A percentile compares a stretch with the other conserved stretches of the same genome.
These are phyloP conservation scores for Heterobasidion irregulare DNA, from an alignment of 1,284 basidiomycete species.

Conservation along the genomic window DNA sequence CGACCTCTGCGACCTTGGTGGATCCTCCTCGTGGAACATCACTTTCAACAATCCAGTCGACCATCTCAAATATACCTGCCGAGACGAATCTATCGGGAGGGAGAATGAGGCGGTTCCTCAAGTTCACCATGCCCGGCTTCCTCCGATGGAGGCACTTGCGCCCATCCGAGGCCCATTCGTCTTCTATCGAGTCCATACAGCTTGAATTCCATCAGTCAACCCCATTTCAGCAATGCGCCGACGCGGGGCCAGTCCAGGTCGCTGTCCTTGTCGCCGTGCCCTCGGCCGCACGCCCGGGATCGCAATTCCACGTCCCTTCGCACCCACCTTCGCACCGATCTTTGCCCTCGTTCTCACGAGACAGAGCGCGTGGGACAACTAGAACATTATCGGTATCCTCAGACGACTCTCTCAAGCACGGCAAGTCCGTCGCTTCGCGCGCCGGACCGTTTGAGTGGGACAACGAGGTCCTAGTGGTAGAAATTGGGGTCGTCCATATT, in stretches of 20 bases:
- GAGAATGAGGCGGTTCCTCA: not conserved
- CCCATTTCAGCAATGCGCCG: not conserved
- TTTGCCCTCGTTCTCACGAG: not conserved
- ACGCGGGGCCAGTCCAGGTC: not conserved
- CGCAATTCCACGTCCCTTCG: not conserved
- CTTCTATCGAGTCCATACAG: not conserved
- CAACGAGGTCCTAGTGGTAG: not conserved
- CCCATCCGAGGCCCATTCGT: not conserved
- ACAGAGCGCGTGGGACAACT: not conserved
- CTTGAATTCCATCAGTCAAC: not conserved
- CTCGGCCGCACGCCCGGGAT: not conserved
- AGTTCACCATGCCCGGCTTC: not conserved
- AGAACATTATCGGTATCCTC: not conserved
- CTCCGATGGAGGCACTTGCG: not conserved
- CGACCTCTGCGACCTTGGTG: not conserved
- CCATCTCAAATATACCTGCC: not conserved
- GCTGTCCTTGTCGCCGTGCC: slow-evolving; percentile 5
- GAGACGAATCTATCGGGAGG: not conserved
- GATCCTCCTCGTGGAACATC: too few relatives aligned
- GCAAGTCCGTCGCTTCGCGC: not conserved
- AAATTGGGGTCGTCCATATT: not conserved
- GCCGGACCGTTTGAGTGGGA: not conserved
- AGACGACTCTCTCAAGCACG: too few relatives aligned
- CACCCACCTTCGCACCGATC: not conserved
- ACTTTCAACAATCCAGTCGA: not conserved